Base-by-base conservation (phyloP, 345 rosid genomes). In the Firmiana major region DNA sequence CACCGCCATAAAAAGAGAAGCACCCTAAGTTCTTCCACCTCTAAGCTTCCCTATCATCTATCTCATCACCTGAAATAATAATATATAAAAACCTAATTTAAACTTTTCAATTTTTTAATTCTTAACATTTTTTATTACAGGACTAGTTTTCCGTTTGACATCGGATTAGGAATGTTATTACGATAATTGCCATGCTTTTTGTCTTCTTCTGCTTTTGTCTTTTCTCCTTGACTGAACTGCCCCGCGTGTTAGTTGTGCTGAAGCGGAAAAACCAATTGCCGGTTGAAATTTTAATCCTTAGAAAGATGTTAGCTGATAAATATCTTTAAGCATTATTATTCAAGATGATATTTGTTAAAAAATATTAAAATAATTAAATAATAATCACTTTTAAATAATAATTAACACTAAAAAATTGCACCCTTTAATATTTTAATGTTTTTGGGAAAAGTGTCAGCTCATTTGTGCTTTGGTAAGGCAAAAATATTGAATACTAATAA, bases 1-100 rank as follows among this genome's bases (percentile, higher is more conserved):
- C 74, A 68, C 74, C 74, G 67, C 79, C 67, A 68, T 77, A 67
- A 36, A 75, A 62, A 55, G 0, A 46, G 51, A 19, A 71, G 62
- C 75, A 19, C 28, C 26, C 13, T 21, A 28, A 40, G 64, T 54
- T 38, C 63, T 54, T 53, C 63, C 22, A 17, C 58, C 59, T 28
- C 46, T 2, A 48, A 15, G 17, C 42, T 58, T 42, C 59, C 13
- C 67, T 74, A 42, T 74, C 68, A 62, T 34, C 59, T 31, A 24
- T 26, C 40, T 46, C 70, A 28, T 45, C 70, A 17, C 70, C 58
- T 46, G 45, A 75, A 45, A 62, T 74, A 17, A 42, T 40, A 58
- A 16, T 38, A 22, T n/a, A 15, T 28, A 51, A 22, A 13, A 43
- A 66, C 9, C 12, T 5, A 65, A 15, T 48, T 69, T 15, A 69